A percentile compares a stretch with the other conserved stretches of the same genome.
phyloP scores from a whole-genome alignment of 2,329 filamentous ascomycete genomes.

The Fusarium bulbicola region DNA sequence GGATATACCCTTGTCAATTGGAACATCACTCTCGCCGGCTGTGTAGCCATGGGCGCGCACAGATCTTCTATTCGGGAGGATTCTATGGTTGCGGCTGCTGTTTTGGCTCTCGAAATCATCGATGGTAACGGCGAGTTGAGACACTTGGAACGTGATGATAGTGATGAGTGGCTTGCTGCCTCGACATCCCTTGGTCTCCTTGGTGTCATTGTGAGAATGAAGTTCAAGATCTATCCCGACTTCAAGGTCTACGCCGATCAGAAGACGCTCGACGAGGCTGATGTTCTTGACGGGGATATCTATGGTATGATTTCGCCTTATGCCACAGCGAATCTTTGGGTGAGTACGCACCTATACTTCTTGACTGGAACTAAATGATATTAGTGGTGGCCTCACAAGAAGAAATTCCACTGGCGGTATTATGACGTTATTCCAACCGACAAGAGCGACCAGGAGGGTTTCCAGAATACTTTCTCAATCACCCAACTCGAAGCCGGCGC shows the following conservation, averaged over 20 bases:
- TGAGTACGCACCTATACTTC: not conserved
- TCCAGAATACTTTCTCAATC: conserved; percentile 3
- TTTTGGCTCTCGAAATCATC: not conserved
- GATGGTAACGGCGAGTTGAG: not conserved
- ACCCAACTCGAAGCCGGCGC: not conserved
- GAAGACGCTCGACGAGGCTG: not conserved
- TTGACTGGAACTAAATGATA: not conserved
- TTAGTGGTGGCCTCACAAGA: conserved; percentile 7
- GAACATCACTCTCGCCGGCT: not conserved
- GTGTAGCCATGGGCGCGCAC: not conserved
- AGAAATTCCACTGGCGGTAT: conserved; percentile 7
- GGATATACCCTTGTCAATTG: conserved; percentile 7
- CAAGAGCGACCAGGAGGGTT: not conserved
- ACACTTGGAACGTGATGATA: not conserved
- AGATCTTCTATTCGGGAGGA: not conserved
- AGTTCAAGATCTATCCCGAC: conserved; percentile 10
- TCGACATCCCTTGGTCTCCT: not conserved
- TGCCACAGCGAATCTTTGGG: not conserved
- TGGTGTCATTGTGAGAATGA: not conserved
- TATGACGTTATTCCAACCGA: not conserved
- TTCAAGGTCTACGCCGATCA: conserved; percentile 8
- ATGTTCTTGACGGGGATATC: not conserved
- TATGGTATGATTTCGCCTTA: not conserved
- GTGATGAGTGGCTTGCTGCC: not conserved
- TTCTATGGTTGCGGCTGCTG: conserved; percentile 1